Evolutionary conservation across 768 basidiomycete species (phyloP), one percentile per base, ranked within the genome.

Genomic region (Leucocoprinus sp.): DNA sequence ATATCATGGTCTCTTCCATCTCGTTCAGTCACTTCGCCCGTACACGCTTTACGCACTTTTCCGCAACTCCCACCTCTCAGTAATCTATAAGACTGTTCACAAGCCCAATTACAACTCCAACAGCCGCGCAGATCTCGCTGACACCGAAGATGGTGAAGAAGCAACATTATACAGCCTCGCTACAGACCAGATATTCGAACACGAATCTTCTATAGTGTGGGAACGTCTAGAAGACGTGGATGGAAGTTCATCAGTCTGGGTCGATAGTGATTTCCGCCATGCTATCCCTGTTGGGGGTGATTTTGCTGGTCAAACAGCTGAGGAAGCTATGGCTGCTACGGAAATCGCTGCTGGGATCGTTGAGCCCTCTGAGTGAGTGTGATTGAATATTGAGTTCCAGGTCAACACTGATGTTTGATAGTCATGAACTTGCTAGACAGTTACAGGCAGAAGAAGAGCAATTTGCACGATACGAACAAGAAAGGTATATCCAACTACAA

Each of bases 141-240:
- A n/a, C 34, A 35, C n/a, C 19, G 21, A 24, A 8, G 38, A 37
- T n/a, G 50, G 54, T 14, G 24, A 50, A 41, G 43, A 42, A n/a
- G 18, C 38, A 1, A 72, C 77, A 4, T 67, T 96, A 5, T 93
- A 89, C 60, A 77, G 79, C 1, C 81, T 96, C 50, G 89, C 84
- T 9, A 93, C 93, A 0, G 93, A 96, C 60, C 72, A 86, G 31
- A 77, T 81, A 14, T 92, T 96, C 60, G 64, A 82, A 2, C 61
- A 76, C 46, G 92, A 95, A 58, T 69, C 80, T 0, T 78, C 78
- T 14, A 77, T 95, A 19, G 84, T 93, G 2, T 96, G 93, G 93
- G 93, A 96, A 63, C 78, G 83, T 15, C 65, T 96, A 22, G 88
- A 87, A 54, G 93, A 95, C 55, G 74, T 93, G 23, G 91, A 95